Percentiles rank a stretch among this genome's conserved stretches.
Conservation (phyloP, 257 asterid genomes). For the Voacanga thouarsii region DNA sequence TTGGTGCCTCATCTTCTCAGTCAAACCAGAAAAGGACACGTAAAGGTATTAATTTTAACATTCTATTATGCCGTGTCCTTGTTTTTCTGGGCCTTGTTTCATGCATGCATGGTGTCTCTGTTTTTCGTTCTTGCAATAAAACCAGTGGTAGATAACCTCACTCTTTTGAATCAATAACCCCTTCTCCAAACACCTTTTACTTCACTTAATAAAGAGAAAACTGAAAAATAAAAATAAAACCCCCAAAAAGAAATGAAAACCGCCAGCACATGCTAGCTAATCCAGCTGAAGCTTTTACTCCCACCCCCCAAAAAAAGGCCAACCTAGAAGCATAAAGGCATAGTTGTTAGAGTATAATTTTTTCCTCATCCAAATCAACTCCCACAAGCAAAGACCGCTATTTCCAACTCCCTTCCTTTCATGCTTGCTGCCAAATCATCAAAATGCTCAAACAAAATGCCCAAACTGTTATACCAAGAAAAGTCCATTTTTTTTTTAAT, state of each 20-base stretch:
- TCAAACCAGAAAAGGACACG: too few species aligned
- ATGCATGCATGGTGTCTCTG: too few species aligned
- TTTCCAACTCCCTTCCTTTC: conserved; percentile 20
- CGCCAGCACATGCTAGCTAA: neutral
- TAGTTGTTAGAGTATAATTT: conserved; percentile 8
- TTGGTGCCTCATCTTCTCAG: too few species aligned
- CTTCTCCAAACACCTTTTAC: conserved; percentile 17
- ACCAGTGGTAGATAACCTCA: conserved; percentile 75
- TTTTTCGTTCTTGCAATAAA: too few species aligned
- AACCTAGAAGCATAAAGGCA: conserved; percentile 19
- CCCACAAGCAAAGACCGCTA: conserved; percentile 29
- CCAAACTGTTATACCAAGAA: conserved; percentile 8
- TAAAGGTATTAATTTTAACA: too few species aligned
- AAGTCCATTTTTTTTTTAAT: conserved; percentile 20
- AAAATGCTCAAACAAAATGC: conserved; percentile 7
- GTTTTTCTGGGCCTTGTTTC: too few species aligned
- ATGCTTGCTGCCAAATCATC: conserved; percentile 31
- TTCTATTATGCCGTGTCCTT: too few species aligned
- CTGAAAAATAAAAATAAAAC: conserved; percentile 11
- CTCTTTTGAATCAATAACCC: conserved; percentile 32
- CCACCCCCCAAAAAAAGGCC: conserved; percentile 40
- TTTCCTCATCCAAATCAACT: conserved; percentile 55
- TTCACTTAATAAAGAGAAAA: conserved; percentile 22
- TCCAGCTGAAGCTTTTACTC: conserved; percentile 18
- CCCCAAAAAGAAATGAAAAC: conserved; percentile 17